These are phyloP conservation scores for Hypoxylon sp. DNA, from an alignment of 2,329 filamentous ascomycete genomes.

Conservation along the genomic window DNA sequence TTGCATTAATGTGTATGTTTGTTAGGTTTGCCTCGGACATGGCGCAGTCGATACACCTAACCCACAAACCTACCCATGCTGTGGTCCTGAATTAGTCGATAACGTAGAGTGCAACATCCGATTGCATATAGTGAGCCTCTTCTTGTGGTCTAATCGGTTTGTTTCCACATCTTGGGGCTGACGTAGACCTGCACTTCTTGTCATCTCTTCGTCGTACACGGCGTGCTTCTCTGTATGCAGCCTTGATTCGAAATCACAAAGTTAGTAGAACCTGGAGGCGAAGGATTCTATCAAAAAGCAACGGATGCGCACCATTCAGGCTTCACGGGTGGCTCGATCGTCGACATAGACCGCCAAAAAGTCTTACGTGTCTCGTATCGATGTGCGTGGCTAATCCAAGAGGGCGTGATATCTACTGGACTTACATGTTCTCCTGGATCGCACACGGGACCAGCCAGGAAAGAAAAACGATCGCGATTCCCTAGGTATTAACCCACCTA, in stretches of 20 bases:
- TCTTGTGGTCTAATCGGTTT: background rate
- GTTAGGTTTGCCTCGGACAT: constrained; percentile 3
- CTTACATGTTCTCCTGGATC: background rate
- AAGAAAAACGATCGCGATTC: background rate
- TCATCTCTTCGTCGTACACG: constrained; percentile 4
- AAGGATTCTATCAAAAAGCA: background rate
- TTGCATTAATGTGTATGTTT: constrained; percentile 7
- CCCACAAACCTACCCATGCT: constrained; percentile 16
- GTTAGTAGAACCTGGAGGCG: background rate
- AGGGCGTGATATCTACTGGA: background rate
- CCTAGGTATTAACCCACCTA: background rate
- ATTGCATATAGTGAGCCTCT: constrained; percentile 1
- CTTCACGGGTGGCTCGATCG: background rate
- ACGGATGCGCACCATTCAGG: background rate
- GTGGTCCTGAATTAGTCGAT: constrained; percentile 12
- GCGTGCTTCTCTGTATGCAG: background rate
- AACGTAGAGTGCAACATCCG: constrained; percentile 21
- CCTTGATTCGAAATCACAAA: background rate
- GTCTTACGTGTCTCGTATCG: background rate
- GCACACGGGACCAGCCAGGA: background rate
- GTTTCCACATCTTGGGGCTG: constrained; percentile 4
- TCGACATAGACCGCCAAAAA: constrained; percentile 17
- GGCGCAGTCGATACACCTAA: constrained; percentile 21
- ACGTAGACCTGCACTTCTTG: background rate
- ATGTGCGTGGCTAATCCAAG: constrained; percentile 1